phyloP scores from a whole-genome alignment of 208 protist species.

The Entamoeba moshkovskii region DNA sequence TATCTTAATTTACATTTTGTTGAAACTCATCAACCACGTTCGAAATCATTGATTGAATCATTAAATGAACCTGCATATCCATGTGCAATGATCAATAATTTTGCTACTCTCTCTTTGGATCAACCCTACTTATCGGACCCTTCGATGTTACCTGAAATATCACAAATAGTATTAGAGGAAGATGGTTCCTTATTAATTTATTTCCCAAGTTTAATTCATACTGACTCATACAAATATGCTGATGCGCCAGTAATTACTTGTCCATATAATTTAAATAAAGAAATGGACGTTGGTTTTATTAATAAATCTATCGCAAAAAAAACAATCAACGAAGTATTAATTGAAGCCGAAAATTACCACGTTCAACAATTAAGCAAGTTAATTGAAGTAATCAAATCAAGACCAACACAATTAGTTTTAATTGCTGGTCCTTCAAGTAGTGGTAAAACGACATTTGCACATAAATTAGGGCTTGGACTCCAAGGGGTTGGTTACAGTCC shows the following conservation, averaged over 20 bases:
- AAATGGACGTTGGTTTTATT: not conserved
- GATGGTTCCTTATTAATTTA: not conserved
- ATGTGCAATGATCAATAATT: not conserved
- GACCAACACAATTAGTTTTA: not conserved
- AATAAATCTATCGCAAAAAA: not conserved
- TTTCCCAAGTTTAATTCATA: not conserved
- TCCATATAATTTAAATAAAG: not conserved
- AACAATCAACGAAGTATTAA: not conserved
- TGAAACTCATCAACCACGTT: not conserved
- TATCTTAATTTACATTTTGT: not conserved
- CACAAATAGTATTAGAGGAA: not conserved
- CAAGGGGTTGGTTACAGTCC: slow-evolving; percentile 29
- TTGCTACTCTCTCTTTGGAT: not conserved
- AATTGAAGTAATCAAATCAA: not conserved
- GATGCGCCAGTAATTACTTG: not conserved
- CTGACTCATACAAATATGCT: not conserved
- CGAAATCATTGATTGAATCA: not conserved
- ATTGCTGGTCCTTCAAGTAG: slow-evolving; percentile 35
- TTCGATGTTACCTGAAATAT: not conserved
- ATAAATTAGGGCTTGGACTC: slow-evolving; percentile 31
- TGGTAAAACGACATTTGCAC: slow-evolving; percentile 47
- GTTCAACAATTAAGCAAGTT: not conserved
- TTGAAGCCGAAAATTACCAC: not conserved
- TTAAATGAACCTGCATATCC: not conserved
- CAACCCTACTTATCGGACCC: not conserved